These are phyloP conservation scores for Chytridium lagenaria DNA, from an alignment of 371 early-diverging fungal species.

Conservation along the genomic window DNA sequence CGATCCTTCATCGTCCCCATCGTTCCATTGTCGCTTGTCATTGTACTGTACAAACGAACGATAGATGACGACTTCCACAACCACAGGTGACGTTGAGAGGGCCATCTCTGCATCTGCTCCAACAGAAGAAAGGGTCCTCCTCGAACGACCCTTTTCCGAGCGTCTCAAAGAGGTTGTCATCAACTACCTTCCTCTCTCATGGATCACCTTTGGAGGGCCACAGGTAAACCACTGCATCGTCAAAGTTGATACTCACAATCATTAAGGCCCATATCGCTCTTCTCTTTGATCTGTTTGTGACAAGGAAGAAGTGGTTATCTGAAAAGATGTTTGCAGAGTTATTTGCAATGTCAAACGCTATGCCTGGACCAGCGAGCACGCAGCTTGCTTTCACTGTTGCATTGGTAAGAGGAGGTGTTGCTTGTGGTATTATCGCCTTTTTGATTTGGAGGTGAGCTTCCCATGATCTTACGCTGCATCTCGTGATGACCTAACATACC, in stretches of 20 bases:
- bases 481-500: not conserved
- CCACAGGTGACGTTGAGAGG: not conserved
- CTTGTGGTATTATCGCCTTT: constrained; percentile 55
- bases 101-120: not conserved
- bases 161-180: constrained; percentile 39
- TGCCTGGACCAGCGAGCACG: constrained; percentile 69
- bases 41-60: no score
- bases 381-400: constrained; percentile 63
- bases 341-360: constrained; percentile 63
- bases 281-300: constrained; percentile 59
- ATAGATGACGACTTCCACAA: no score
- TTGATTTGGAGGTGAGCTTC: constrained; percentile 61
- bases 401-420: constrained; percentile 57
- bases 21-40: no score
- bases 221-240: no score
- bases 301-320: constrained; percentile 53
- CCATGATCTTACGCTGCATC: no score
- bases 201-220: constrained; percentile 69
- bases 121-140: not conserved
- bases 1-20: no score
- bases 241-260: no score
- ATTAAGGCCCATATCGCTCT: constrained; percentile 66
- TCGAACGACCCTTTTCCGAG: constrained; percentile 15
- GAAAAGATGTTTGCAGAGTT: constrained; percentile 61
- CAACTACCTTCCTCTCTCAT: constrained; percentile 52